phyloP scores from a whole-genome alignment of 2,329 filamentous ascomycete genomes.

The Ceratocystiopsis brevicomis region DNA sequence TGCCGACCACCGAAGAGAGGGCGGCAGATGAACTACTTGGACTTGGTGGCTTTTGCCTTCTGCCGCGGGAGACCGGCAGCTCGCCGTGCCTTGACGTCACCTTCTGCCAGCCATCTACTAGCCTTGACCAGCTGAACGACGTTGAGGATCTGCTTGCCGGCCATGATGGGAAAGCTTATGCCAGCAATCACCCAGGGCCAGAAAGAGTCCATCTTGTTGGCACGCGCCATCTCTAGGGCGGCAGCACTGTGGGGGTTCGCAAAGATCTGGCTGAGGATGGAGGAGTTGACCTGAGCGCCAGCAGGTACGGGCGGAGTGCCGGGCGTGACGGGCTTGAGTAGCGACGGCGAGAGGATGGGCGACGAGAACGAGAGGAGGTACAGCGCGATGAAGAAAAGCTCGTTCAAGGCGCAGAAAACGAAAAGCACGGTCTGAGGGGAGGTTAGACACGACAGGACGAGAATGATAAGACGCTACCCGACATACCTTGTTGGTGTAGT shows the following conservation, averaged over 20 bases:
- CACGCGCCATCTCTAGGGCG: conserved; percentile 77
- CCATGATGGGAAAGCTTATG: conserved; percentile 72
- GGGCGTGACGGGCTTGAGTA: conserved; percentile 41
- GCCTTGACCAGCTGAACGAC: conserved; percentile 87
- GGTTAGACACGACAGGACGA: neutral
- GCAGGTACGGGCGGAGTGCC: conserved; percentile 37
- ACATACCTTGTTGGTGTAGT: conserved; percentile 86
- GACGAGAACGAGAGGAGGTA: conserved; percentile 96
- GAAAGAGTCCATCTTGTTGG: conserved; percentile 56
- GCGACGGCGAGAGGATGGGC: conserved; percentile 68
- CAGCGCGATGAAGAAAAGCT: conserved; percentile 93
- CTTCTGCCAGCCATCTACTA: conserved; percentile 78
- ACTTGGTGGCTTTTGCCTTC: neutral
- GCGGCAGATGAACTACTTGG: conserved; percentile 10
- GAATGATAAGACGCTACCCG: neutral
- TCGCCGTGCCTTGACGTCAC: conserved; percentile 52
- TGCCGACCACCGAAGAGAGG: too few species aligned
- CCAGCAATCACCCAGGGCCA: conserved; percentile 65
- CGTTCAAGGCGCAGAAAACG: conserved; percentile 74
- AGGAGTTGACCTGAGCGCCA: conserved; percentile 51
- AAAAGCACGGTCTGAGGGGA: conserved; percentile 56
- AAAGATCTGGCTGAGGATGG: conserved; percentile 56
- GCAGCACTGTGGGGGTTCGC: conserved; percentile 80
- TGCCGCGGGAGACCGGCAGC: conserved; percentile 31
- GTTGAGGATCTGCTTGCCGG: conserved; percentile 83